Evolutionary conservation across 768 basidiomycete species (phyloP), one percentile per base, ranked within the genome.

Genomic region (Kwoniella shandongensis): DNA sequence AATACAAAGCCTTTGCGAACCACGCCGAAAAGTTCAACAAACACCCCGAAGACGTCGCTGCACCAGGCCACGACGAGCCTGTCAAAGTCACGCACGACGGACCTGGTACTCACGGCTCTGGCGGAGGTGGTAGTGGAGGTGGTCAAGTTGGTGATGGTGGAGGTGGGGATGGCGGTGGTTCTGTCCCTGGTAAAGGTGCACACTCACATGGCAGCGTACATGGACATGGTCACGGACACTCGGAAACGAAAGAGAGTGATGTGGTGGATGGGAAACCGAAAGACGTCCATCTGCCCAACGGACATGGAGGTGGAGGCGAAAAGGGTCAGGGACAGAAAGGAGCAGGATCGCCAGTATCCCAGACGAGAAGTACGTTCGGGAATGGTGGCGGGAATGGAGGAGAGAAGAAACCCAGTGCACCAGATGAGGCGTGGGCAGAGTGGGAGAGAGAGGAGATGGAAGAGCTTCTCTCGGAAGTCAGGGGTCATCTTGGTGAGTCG

Each of bases 401-500:
- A 27, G 36, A 52, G 36, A 60, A 49, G 42, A 63, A 64, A 45
- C 62, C 66, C 15, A 67, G 64, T 57, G 69, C 59, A 60, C 81
- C 84, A 10, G 74, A 82, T 5, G 88, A 88, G 48, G 84, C 88
- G 0, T 91, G 91, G 66, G 86, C 88, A 47, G 85, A 85, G 59
- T 84, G 85, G 80, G 93, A 99, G 69, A 77, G 84, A 61, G 88
- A 88, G 38, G 88, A 89, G 73, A 96, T 97, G 91, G 93, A 96
- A 76, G 81, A 81, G 49, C 72, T 91, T 26, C 75, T 99, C 57
- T 79, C 79, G 25, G 84, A 91, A 61, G 66, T 90, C 17, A 84
- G 86, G 62, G 94, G 94, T 0, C 90, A 93, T 74, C 79, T 99
- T 26, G 92, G 93, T 91, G 69, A 66, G 84, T 73, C 22, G 15